phyloP scores from a whole-genome alignment of 2,329 filamentous ascomycete species.

The Pseudocercospora macadamiae region DNA sequence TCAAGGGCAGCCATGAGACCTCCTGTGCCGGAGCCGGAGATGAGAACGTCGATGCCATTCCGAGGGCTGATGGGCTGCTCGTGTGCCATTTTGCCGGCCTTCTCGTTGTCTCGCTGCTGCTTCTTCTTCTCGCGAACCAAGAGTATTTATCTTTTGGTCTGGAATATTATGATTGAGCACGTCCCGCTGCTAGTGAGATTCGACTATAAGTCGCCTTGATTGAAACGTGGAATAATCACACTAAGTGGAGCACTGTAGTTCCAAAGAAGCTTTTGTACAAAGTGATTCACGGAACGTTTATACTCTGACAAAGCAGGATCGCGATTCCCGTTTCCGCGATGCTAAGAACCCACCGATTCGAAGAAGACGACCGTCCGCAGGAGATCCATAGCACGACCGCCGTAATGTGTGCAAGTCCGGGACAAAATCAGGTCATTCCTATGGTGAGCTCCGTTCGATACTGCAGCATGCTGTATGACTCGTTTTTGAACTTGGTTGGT shows the following conservation, averaged over 20 bases:
- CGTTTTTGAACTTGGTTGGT: neutral
- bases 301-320: neutral
- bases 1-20: constrained; percentile 26
- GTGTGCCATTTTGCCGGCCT: neutral
- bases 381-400: neutral
- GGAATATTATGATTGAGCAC: neutral
- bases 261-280: neutral
- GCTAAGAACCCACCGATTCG: neutral
- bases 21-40: constrained; percentile 24
- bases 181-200: neutral
- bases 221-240: neutral
- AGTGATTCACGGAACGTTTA: neutral
- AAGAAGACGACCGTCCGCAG: neutral
- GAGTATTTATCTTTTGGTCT: neutral
- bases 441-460: neutral
- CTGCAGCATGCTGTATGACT: neutral
- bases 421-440: neutral
- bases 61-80: neutral
- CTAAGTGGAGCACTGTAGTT: neutral
- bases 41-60: constrained; percentile 10
- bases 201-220: neutral
- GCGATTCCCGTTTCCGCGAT: neutral
- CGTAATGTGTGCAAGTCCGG: neutral
- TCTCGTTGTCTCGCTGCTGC: neutral
- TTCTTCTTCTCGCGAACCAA: neutral